Evolutionary conservation across 75 land plant genomes (phyloP), one percentile per base, ranked within the genome.

Genomic region (Larix kaempferi): DNA sequence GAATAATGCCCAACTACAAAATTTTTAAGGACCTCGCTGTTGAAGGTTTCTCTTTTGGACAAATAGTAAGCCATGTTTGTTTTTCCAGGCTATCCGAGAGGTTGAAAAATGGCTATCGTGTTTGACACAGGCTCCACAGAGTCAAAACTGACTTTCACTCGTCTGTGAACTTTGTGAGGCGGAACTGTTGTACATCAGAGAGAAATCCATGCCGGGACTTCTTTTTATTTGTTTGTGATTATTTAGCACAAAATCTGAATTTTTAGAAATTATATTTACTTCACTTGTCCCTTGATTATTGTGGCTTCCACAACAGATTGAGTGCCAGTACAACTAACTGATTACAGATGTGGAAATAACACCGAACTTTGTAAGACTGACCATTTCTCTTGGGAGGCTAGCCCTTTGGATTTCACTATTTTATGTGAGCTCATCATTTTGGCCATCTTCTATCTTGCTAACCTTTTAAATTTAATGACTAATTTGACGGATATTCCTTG

Each of bases 81-180:
- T 21, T 58, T 58, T 58, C n/a, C n/a, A 58, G 59, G 59, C 59
- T 58, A 58, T 58, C 59, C 59, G n/a, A 58, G 59, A 58, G 59
- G 59, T 58, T 58, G 59, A n/a, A 58, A 58, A 21, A 58, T 58
- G 59, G 59, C 59, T 58, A 21, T 58, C 59, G 19, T 58, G 59
- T 17, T 58, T 58, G 59, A 21, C n/a, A 5, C 59, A 58, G 21
- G 59, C 59, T 58, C 17, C 59, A 58, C 19, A 58, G 59, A 5
- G 4, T 58, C n/a, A 58, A 58, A 21, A 58, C 6, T 58, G n/a
- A 58, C 2, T 58, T 58, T 58, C n/a, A 17, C n/a, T 58, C n/a
- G 3, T 57, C 21, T 57, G 59, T 58, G n/a, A 58, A 21, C 59
- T 58, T 58, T 58, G 17, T 16, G n/a, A 17, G 17, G 59, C n/a